Evolutionary conservation across 2,329 filamentous ascomycete species (phyloP), one percentile per base, ranked within the genome.

Genomic region (Graphiopsis chlorocephala): DNA sequence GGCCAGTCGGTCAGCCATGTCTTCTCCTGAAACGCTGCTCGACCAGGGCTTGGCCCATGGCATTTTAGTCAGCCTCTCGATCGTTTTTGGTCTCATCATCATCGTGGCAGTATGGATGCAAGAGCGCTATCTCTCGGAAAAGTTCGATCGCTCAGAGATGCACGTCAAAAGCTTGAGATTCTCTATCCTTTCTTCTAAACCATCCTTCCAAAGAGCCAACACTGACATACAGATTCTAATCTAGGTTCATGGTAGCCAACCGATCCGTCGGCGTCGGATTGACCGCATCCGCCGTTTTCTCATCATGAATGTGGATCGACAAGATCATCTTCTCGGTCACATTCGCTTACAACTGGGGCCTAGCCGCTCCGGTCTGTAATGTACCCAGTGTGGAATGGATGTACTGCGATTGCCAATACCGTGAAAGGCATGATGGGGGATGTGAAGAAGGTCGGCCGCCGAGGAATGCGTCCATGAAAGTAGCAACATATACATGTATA

Each of bases 291-390:
- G 35, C 35, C 17, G 35, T 42, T 2, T 42, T 42, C 35, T 42
- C 35, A 42, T 42, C 17, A 8, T 42, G 35, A 7, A 42, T 42
- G 35, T 42, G 35, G 35, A 42, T 42, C 6, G 35, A 42, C 17
- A 17, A 42, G 7, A 42, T 42, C 35, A 42, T 42, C 35, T n/a
- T 42, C 35, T 42, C 35, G 4, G 35, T 42, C 1, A 42, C 35
- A n/a, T 42, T 42, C 14, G 17, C 35, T 42, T 42, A 42, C 35
- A 42, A 42, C 7, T 42, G 35, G 35, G 35, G 35, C 4, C 6
- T 42, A 2, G 35, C 35, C 15, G 35, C 15, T 12, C 71, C 67
- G 20, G 63, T 71, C 61, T 78, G 38, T 45, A n/a, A 45, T 20
- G 0, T 45, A 45, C 12, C n/a, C 38, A 2, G n/a, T 20, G n/a